These are phyloP conservation scores for Sherardia arvensis DNA, from an alignment of 257 asterid species.

Conservation along the genomic window DNA sequence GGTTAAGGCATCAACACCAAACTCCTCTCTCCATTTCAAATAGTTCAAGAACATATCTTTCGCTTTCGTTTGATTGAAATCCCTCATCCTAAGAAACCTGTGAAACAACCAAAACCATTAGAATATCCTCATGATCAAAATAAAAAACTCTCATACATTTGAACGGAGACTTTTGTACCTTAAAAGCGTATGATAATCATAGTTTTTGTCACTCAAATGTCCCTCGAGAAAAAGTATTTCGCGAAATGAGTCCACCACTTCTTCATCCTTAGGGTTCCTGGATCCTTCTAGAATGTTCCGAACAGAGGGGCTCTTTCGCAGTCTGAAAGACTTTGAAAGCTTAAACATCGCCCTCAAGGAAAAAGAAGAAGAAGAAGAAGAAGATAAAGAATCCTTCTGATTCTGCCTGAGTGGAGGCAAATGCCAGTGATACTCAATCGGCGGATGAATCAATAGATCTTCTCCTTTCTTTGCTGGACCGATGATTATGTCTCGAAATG, in stretches of 20 bases:
- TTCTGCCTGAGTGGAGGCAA: constrained; percentile 22
- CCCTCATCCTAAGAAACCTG: constrained; percentile 77
- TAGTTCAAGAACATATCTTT: constrained; percentile 46
- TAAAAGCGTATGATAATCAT: constrained; percentile 60
- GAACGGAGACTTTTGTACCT: constrained; percentile 24
- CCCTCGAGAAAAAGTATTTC: constrained; percentile 43
- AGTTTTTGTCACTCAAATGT: constrained; percentile 25
- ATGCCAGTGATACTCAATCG: constrained; percentile 49
- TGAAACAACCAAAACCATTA: not conserved
- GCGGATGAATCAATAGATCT: constrained; percentile 23
- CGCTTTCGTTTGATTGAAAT: constrained; percentile 45
- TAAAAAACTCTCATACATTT: not conserved
- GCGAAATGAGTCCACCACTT: constrained; percentile 44
- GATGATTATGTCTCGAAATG: constrained; percentile 30
- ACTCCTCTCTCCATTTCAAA: constrained; percentile 66
- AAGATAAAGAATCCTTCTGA: constrained; percentile 3
- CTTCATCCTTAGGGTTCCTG: constrained; percentile 43
- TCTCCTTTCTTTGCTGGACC: constrained; percentile 17
- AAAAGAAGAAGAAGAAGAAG: not conserved
- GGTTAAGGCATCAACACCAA: constrained; percentile 38
- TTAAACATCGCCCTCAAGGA: constrained; percentile 23
- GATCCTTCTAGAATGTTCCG: constrained; percentile 34
- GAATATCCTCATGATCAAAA: not conserved
- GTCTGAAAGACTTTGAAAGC: constrained; percentile 17
- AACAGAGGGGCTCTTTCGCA: constrained; percentile 26